These are phyloP conservation scores for Quillaja saponaria DNA, from an alignment of 306 rosid genomes.

Conservation along the genomic window DNA sequence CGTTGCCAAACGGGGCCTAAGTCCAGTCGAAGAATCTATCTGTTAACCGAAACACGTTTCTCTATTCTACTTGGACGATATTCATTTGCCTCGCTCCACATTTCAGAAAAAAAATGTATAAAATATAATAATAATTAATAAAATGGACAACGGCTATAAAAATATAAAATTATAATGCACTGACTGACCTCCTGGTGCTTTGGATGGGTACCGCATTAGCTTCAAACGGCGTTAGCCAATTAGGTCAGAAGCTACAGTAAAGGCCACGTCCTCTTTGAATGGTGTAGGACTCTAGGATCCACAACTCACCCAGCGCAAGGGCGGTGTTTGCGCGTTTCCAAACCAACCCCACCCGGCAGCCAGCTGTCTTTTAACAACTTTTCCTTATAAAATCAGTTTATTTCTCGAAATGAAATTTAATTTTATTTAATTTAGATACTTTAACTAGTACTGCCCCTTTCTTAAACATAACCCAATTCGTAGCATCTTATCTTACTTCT, in stretches of 20 bases:
- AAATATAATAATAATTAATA: too few relatives aligned
- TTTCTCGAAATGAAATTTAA: too few relatives aligned
- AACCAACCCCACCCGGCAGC: slow-evolving; percentile 28
- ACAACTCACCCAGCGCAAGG: slow-evolving; percentile 24
- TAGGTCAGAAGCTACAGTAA: not conserved
- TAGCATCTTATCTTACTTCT: too few relatives aligned
- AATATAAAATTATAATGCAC: too few relatives aligned
- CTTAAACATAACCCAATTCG: too few relatives aligned
- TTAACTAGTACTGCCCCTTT: too few relatives aligned
- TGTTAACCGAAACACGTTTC: slow-evolving; percentile 43
- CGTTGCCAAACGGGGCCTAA: too few relatives aligned
- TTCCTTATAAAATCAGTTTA: slow-evolving; percentile 6
- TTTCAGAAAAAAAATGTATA: too few relatives aligned
- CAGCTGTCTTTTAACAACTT: slow-evolving; percentile 34
- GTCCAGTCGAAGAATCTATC: slow-evolving; percentile 37
- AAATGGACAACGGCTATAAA: too few relatives aligned
- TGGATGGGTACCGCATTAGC: not conserved
- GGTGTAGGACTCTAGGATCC: slow-evolving; percentile 31
- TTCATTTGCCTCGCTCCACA: too few relatives aligned
- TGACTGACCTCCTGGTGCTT: too few relatives aligned
- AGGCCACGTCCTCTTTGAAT: slow-evolving; percentile 12
- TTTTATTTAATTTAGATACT: slow-evolving; percentile 7
- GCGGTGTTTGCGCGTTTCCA: slow-evolving; percentile 62
- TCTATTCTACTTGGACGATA: too few relatives aligned
- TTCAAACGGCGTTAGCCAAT: slow-evolving; percentile 13